Base-by-base conservation (phyloP, 805 yeast species). In the Candida verbasci region DNA sequence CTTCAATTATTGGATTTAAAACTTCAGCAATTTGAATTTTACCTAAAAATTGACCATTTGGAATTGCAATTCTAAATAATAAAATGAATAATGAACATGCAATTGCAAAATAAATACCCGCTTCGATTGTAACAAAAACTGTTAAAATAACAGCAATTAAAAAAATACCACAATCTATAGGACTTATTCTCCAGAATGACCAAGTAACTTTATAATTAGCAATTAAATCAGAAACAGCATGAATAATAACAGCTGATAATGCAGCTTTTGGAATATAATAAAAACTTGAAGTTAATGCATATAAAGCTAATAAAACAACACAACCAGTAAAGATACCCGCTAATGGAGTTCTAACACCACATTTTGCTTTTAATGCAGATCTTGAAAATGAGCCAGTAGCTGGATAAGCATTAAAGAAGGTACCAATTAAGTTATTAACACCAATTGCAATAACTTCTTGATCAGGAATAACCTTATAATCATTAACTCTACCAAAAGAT, bases 391-490 rank as follows among this genome's bases (percentile, higher is more conserved):
- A 89, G 31, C 97, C 97, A 4, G 97, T 89, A 6, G 95, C 88
- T 7, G 97, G 97, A 58, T 89, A 89, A 6, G 97, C 96, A 52
- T 78, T 74, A 75, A 89, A 89, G 55, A 88, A 86, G 15, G 95
- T 86, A 48, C 96, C 96, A 48, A 89, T 71, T 57, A 89, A 71
- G 62, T 89, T 89, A 37, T 93, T 82, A 31, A 83, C 85, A 52
- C 97, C 97, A 60, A 89, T 89, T 28, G 97, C 96, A 53, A 89
- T 75, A 38, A 89, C 74, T 60, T 89, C 97, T 69, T 89, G 97
- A 62, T 89, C 91, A 33, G 97, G 96, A 41, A 81, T 76, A 50
- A 89, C 82, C 50, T 86, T 86, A 63, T 89, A 89, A 56, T 86
- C 95, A 55, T 89, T 88, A 47, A 88, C 67, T 62, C 97, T 76